Evolutionary conservation across 106 monocot species (phyloP).

Genomic region (Dioscorea zingiberensis): DNA sequence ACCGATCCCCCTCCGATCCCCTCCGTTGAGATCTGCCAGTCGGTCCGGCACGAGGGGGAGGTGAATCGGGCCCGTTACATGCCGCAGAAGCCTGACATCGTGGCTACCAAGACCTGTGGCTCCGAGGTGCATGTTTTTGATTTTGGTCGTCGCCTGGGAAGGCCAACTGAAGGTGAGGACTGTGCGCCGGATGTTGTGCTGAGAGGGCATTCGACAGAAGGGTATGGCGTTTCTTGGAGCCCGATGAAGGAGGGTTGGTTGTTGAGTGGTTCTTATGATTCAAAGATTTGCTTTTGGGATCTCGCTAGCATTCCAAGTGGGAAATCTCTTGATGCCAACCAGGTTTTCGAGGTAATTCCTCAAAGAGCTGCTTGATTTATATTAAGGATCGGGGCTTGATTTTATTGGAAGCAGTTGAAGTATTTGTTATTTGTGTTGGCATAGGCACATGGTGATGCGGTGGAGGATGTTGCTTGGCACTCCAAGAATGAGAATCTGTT

Average conservation of each 20-base stretch:
- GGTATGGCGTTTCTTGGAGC: conserved; percentile 89
- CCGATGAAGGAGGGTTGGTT: conserved; percentile 65
- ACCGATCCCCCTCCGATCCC: conserved; percentile 21
- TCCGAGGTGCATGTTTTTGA: conserved; percentile 76
- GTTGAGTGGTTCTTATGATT: conserved; percentile 82
- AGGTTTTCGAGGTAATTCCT: conserved; percentile 72
- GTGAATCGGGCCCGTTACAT: conserved; percentile 88
- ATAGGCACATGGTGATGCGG: conserved; percentile 60
- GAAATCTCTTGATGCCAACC: conserved; percentile 33
- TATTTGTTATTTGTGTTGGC: background rate
- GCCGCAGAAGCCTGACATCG: conserved; percentile 60
- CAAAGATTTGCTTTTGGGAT: conserved; percentile 93
- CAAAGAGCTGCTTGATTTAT: background rate
- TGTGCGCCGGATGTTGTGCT: conserved; percentile 43
- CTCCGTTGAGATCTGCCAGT: conserved; percentile 30
- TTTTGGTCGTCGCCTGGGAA: conserved; percentile 8
- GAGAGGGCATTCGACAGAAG: conserved; percentile 65
- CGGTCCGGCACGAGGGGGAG: conserved; percentile 63
- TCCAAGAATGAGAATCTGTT: conserved; percentile 69
- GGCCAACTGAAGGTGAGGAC: conserved; percentile 5
- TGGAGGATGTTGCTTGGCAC: conserved; percentile 98
- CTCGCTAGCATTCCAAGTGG: conserved; percentile 12
- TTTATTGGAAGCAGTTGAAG: background rate
- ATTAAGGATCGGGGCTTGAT: background rate
- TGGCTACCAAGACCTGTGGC: conserved; percentile 79